Evolutionary conservation across 2,329 filamentous ascomycete genomes (phyloP).

Genomic region (Fusarium nematophilum): DNA sequence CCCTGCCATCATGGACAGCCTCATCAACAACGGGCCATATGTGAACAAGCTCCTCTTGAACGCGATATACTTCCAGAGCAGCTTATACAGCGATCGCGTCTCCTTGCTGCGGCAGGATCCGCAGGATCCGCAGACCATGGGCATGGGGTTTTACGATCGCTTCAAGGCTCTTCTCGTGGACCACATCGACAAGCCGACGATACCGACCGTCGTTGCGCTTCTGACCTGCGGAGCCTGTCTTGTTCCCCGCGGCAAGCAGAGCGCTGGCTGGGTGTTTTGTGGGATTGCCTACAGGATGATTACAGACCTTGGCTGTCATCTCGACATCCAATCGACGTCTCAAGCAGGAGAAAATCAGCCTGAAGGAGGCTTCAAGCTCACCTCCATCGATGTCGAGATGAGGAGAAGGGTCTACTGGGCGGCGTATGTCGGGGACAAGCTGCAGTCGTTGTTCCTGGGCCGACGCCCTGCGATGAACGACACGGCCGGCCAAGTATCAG

Average conservation of each 20-base stretch:
- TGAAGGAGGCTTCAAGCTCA: slow-evolving; percentile 1
- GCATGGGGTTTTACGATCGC: slow-evolving; percentile 5
- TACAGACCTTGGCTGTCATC: slow-evolving; percentile 58
- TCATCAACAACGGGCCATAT: slow-evolving; percentile 66
- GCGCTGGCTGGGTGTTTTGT: slow-evolving; percentile 67
- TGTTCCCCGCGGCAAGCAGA: slow-evolving; percentile 50
- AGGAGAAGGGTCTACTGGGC: slow-evolving; percentile 39
- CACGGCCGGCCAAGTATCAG: slow-evolving; percentile 58
- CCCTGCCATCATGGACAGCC: slow-evolving; percentile 63
- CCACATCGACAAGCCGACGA: neutral
- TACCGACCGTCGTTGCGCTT: slow-evolving; percentile 5
- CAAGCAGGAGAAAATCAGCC: neutral
- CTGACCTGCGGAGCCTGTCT: slow-evolving; percentile 41
- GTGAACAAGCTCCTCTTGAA: slow-evolving; percentile 68
- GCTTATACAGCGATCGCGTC: slow-evolving; percentile 61
- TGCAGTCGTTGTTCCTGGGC: slow-evolving; percentile 66
- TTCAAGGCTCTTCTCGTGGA: slow-evolving; percentile 6
- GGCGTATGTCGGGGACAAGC: slow-evolving; percentile 56
- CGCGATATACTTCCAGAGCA: slow-evolving; percentile 58
- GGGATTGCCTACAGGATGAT: slow-evolving; percentile 56
- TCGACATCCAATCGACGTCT: slow-evolving; percentile 23
- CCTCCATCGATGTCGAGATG: slow-evolving; percentile 32
- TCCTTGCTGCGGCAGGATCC: slow-evolving; percentile 63
- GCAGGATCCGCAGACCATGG: slow-evolving; percentile 54
- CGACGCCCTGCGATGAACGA: slow-evolving; percentile 60